Conservation (phyloP, 2,329 filamentous ascomycete genomes). For the Acephala macrosclerotiorum region DNA sequence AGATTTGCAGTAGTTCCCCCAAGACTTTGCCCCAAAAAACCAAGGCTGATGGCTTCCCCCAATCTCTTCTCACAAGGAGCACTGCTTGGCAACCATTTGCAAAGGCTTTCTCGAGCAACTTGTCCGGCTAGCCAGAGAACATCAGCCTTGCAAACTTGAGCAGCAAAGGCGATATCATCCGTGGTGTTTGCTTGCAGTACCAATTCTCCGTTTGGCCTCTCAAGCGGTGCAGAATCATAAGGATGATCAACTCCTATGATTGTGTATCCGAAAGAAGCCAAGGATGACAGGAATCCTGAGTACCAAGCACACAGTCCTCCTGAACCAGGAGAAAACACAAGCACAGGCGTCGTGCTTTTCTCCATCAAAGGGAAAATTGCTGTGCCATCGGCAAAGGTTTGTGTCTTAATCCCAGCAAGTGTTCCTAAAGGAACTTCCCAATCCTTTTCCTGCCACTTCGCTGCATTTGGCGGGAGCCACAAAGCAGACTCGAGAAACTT, state of each 20-base stretch:
- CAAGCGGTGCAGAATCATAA: slow-evolving; percentile 9
- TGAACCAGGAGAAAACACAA: slow-evolving; percentile 7
- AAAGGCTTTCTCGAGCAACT: not conserved
- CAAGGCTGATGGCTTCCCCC: not conserved
- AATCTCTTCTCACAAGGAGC: not conserved
- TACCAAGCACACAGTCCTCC: slow-evolving; percentile 2
- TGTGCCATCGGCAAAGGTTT: not conserved
- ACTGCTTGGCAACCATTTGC: not conserved
- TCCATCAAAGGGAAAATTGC: slow-evolving; percentile 7
- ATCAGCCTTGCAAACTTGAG: not conserved
- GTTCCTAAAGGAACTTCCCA: not conserved
- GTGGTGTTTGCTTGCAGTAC: not conserved
- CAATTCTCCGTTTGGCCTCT: not conserved
- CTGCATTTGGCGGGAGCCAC: slow-evolving; percentile 5
- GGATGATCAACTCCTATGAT: slow-evolving; percentile 13
- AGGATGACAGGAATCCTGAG: not conserved
- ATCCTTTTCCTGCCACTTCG: not conserved
- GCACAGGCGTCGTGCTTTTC: not conserved
- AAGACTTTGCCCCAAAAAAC: slow-evolving; percentile 2
- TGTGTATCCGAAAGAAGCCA: not conserved
- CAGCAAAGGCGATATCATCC: not conserved
- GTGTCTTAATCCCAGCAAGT: slow-evolving; percentile 1
- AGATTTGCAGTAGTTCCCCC: not conserved
- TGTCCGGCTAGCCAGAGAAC: slow-evolving; percentile 4
- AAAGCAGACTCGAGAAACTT: not conserved